Conservation (phyloP, 73 alveolate species). For the Paramecium tetraurelia region DNA sequence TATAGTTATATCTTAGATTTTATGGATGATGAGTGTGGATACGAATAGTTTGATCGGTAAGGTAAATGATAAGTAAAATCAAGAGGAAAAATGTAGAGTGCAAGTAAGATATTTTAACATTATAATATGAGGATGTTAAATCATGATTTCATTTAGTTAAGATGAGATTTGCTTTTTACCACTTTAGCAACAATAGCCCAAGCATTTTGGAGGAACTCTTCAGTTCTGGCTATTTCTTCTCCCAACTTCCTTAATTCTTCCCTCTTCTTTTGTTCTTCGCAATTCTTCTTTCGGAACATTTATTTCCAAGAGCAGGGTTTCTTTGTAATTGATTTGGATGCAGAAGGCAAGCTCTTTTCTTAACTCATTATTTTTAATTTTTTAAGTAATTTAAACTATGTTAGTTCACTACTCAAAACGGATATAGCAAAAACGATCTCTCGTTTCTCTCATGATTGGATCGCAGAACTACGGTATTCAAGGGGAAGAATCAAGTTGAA, state of each 20-base stretch:
- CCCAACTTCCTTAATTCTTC: background rate
- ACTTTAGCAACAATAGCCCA: background rate
- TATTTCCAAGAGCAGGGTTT: constrained; percentile 17
- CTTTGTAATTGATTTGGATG: background rate
- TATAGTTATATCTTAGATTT: background rate
- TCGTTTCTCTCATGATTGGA: background rate
- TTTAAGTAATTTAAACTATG: background rate
- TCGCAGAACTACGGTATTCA: background rate
- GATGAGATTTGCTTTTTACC: background rate
- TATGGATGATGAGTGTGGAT: background rate
- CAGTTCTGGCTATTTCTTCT: background rate
- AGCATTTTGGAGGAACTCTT: background rate
- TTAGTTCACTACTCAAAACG: background rate
- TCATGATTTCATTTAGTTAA: background rate
- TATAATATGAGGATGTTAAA: background rate
- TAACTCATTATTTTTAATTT: constrained; percentile 1
- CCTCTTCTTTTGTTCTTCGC: background rate
- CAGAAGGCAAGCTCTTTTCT: background rate
- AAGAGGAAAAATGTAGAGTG: background rate
- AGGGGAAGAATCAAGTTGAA: background rate
- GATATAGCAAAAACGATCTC: background rate
- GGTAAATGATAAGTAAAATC: background rate
- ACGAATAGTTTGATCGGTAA: no score
- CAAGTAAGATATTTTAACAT: background rate
- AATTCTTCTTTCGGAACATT: background rate